These are phyloP conservation scores for Pestalotiopsis sp. DNA, from an alignment of 2,329 filamentous ascomycete species.

Conservation along the genomic window DNA sequence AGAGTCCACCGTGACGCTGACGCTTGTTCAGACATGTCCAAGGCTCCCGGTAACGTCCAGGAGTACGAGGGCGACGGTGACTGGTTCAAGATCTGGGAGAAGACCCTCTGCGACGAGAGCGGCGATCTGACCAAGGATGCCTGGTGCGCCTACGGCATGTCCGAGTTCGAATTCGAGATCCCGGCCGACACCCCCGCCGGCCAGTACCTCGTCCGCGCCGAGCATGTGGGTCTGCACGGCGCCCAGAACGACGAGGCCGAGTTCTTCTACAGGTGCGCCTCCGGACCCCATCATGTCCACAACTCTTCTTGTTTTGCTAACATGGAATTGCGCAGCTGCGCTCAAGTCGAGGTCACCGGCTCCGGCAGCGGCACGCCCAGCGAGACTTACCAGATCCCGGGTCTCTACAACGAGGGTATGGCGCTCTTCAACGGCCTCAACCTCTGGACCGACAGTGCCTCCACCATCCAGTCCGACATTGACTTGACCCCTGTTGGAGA, in stretches of 20 bases:
- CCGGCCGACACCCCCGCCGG: slow-evolving; percentile 21
- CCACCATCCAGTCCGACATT: not conserved
- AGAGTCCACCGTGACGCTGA: too few species aligned
- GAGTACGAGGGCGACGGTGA: slow-evolving; percentile 21
- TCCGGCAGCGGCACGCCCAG: slow-evolving; percentile 21
- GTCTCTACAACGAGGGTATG: slow-evolving; percentile 19
- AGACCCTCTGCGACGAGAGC: slow-evolving; percentile 9
- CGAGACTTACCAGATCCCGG: slow-evolving; percentile 24
- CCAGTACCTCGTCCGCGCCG: slow-evolving; percentile 25
- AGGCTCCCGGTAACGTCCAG: slow-evolving; percentile 3
- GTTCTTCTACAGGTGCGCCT: not conserved
- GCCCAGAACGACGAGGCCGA: slow-evolving; percentile 21
- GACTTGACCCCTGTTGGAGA: not conserved
- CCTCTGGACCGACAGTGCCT: not conserved
- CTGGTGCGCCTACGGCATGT: slow-evolving; percentile 23
- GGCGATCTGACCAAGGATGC: slow-evolving; percentile 5
- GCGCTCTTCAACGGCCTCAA: slow-evolving; percentile 6
- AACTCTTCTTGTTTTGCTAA: too few species aligned
- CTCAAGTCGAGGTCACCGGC: slow-evolving; percentile 25
- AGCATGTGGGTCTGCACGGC: slow-evolving; percentile 25
- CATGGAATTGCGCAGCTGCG: not conserved
- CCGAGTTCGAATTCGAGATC: slow-evolving; percentile 21
- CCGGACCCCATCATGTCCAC: too few species aligned
- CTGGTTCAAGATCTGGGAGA: slow-evolving; percentile 21
- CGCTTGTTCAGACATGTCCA: not conserved